Base-by-base conservation (phyloP, 371 early-diverging fungal species). In the Haplosporangium sp. region DNA sequence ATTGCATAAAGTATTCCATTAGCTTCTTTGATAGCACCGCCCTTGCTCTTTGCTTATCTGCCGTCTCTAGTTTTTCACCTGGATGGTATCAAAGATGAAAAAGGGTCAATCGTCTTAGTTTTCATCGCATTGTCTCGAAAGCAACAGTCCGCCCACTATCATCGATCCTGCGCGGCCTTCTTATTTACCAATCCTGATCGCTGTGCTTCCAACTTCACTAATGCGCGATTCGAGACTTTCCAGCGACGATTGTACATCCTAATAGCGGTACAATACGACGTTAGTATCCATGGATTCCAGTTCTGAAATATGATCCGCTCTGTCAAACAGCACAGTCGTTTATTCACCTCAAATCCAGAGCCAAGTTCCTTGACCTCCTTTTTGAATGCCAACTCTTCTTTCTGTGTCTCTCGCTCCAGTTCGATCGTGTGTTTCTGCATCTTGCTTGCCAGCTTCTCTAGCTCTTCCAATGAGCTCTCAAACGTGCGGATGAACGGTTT, bases 51-150 rank as follows among this genome's bases (percentile, higher is more conserved):
- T 98, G 96, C 71, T 93, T 95, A 75, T 96, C 96, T 23, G 97
- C 92, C 0, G 93, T 94, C 66, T 98, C 99, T 23, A 98, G 86
- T 76, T 97, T 98, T 76, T 98, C 98, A 47, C 92, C 91, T 90
- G 67, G 6, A 20, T 6, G 38, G 6, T 8, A 11, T 48, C 21
- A 13, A 18, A 51, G 60, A 21, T 54, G 54, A 40, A 29, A 29
- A 18, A 53, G 54, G 54, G 18, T 10, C 9, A 20, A 18, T 9
- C 23, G 50, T 36, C 0, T 41, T 38, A 58, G 40, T 21, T 14
- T 23, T 41, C 14, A 29, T 29, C 29, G 4, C 29, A 29, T 29
- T 29, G 29, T 29, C 29, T 29, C 29, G 1, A 29, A 2, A 29
- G 29, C 29, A 29, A 29, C 29, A 4, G 29, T 4, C 4, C 29